A percentile compares a stretch with the other conserved stretches of the same genome.
These are phyloP conservation scores for Ceratobasidium sp. DNA, from an alignment of 1,284 basidiomycete species.

Conservation along the genomic window DNA sequence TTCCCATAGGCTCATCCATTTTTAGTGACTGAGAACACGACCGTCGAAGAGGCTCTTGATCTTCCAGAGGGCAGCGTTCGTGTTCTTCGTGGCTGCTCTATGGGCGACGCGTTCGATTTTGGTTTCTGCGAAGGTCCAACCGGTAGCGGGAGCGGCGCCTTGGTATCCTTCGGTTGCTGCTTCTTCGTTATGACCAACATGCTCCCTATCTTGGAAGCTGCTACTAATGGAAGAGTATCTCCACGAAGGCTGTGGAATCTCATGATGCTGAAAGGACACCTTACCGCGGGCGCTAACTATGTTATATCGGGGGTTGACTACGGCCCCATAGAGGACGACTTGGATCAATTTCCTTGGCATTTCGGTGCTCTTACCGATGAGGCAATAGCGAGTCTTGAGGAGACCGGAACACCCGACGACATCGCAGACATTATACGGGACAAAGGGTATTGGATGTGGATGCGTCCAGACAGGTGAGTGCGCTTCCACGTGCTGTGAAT, in stretches of 20 bases:
- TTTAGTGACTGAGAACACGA: too few species aligned
- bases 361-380: neutral
- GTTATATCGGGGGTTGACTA: conserved; percentile 23
- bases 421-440: conserved; percentile 26
- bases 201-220: conserved; percentile 33
- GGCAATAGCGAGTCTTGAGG: conserved; percentile 1
- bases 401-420: conserved; percentile 6
- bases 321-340: neutral
- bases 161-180: neutral
- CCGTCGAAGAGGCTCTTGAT: neutral
- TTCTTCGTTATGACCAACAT: conserved; percentile 22
- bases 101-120: conserved; percentile 10
- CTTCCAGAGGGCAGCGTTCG: neutral
- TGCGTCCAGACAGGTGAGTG: conserved; percentile 41
- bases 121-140: neutral
- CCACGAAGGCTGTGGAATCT: conserved; percentile 22
- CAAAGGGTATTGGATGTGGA: conserved; percentile 27
- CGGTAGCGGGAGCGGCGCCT: neutral
- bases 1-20: too few species aligned
- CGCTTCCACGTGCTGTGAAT: neutral
- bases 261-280: conserved; percentile 5
- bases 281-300: neutral
- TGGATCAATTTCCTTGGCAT: neutral
- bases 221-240: conserved; percentile 25
- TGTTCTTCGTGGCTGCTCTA: neutral